phyloP scores from a whole-genome alignment of 192 early-diverging fungal genomes.

The Coemansia sp. region DNA sequence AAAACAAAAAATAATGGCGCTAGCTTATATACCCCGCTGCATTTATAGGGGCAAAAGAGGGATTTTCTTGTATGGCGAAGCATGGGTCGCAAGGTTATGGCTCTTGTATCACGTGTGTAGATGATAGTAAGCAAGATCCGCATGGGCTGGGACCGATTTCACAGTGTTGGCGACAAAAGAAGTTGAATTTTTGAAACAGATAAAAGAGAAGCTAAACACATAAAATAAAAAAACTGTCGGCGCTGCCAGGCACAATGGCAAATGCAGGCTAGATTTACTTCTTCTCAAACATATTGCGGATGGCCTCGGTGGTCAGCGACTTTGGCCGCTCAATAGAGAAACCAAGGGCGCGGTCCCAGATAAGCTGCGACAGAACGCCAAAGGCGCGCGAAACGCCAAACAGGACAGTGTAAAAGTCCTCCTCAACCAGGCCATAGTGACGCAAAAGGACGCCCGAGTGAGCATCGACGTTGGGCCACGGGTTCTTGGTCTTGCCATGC shows the following conservation, averaged over 20 bases:
- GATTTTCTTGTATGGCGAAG: constrained; percentile 10
- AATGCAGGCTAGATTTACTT: constrained; percentile 8
- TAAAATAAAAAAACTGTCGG: background rate
- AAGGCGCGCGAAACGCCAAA: constrained; percentile 98
- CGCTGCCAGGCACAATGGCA: background rate
- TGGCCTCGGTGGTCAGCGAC: constrained; percentile 80
- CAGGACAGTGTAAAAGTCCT: constrained; percentile 99
- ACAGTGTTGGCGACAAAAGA: background rate
- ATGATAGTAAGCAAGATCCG: background rate
- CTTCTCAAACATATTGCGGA: constrained; percentile 84
- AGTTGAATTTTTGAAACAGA: background rate
- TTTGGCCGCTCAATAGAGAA: constrained; percentile 92
- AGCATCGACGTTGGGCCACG: constrained; percentile 99
- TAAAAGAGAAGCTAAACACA: constrained; percentile 7
- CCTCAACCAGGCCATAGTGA: constrained; percentile 94
- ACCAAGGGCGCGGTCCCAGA: constrained; percentile 97
- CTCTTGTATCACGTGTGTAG: background rate
- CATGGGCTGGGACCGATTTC: too few relatives aligned
- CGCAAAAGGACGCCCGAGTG: constrained; percentile 97
- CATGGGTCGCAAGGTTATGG: background rate
- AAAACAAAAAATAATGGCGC: constrained; percentile 4
- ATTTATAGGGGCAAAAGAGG: constrained; percentile 8
- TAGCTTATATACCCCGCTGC: constrained; percentile 13
- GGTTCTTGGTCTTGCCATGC: constrained; percentile 99
- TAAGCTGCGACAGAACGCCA: constrained; percentile 90